These are phyloP conservation scores for Phytophthora vignae DNA, from an alignment of 352 stramenopile genomes.

Conservation along the genomic window DNA sequence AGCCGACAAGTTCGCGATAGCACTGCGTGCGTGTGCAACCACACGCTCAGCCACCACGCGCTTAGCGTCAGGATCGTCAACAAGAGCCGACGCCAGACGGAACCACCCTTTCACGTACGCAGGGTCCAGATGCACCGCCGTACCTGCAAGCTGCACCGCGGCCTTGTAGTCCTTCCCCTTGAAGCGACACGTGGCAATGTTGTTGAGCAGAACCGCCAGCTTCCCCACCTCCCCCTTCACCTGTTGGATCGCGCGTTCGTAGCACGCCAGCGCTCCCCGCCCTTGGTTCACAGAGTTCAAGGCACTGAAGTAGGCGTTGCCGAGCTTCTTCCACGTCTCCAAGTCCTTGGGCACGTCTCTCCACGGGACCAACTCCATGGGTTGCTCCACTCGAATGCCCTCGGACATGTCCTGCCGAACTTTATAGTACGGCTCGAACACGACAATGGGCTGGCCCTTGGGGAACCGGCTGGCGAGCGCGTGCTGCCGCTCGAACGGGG, in stretches of 20 bases:
- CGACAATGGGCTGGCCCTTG: constrained; percentile 21
- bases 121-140: constrained; percentile 26
- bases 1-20: constrained; percentile 2
- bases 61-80: constrained; percentile 1
- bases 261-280: constrained; percentile 26
- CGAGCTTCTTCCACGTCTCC: constrained; percentile 27
- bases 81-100: constrained; percentile 24
- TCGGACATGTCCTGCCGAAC: constrained; percentile 29
- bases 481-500: constrained; percentile 15
- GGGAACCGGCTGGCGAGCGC: constrained; percentile 19
- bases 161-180: constrained; percentile 4
- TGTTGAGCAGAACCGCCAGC: constrained; percentile 29
- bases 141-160: constrained; percentile 8
- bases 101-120: constrained; percentile 35
- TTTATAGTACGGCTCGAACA: constrained; percentile 39
- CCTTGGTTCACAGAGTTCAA: constrained; percentile 19
- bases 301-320: constrained; percentile 27
- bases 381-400: constrained; percentile 28
- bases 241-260: constrained; percentile 20
- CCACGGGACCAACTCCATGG: constrained; percentile 27
- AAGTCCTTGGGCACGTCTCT: constrained; percentile 21
- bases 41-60: constrained; percentile 7
- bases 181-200: constrained; percentile 31
- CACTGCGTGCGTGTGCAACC: constrained; percentile 1
- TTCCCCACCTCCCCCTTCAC: constrained; percentile 7